Evolutionary conservation across 495 filamentous ascomycete species (phyloP).

Genomic region (Parathielavia hyrcaniae): DNA sequence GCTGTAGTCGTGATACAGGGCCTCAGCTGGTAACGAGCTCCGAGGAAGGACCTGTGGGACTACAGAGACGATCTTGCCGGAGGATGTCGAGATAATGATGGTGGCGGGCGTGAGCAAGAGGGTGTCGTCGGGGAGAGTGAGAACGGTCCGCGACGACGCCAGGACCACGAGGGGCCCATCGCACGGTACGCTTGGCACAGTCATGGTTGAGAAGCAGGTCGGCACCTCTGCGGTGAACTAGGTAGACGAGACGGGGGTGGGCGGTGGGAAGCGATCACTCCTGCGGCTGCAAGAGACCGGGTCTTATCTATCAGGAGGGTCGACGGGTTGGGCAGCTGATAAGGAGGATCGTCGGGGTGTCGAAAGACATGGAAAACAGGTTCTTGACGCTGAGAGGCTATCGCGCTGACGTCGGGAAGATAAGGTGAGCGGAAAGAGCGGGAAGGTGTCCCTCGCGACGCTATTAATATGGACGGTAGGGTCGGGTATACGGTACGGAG

Average conservation of each 20-base stretch:
- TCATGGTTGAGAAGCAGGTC: constrained; percentile 15
- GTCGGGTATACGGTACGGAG: too few species aligned
- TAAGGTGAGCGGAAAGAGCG: background rate
- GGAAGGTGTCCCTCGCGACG: background rate
- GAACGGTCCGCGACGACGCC: constrained; percentile 72
- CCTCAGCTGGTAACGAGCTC: constrained; percentile 62
- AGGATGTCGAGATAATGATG: constrained; percentile 66
- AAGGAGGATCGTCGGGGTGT: background rate
- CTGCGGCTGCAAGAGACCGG: background rate
- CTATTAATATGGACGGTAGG: background rate
- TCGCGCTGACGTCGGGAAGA: constrained; percentile 5
- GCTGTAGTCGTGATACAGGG: constrained; percentile 74
- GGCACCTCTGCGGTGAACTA: background rate
- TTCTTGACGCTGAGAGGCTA: background rate
- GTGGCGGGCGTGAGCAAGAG: constrained; percentile 56
- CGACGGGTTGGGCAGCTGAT: background rate
- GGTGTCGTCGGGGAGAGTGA: constrained; percentile 58
- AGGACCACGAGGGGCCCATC: constrained; percentile 52
- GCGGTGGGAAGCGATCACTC: background rate
- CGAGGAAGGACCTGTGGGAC: constrained; percentile 65
- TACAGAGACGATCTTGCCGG: constrained; percentile 80
- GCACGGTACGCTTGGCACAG: constrained; percentile 2
- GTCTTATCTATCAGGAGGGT: background rate
- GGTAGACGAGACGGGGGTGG: background rate
- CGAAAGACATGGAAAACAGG: background rate